Evolutionary conservation across 495 filamentous ascomycete genomes (phyloP), one percentile per base, ranked within the genome.

Genomic region (Aspergillus steynii): DNA sequence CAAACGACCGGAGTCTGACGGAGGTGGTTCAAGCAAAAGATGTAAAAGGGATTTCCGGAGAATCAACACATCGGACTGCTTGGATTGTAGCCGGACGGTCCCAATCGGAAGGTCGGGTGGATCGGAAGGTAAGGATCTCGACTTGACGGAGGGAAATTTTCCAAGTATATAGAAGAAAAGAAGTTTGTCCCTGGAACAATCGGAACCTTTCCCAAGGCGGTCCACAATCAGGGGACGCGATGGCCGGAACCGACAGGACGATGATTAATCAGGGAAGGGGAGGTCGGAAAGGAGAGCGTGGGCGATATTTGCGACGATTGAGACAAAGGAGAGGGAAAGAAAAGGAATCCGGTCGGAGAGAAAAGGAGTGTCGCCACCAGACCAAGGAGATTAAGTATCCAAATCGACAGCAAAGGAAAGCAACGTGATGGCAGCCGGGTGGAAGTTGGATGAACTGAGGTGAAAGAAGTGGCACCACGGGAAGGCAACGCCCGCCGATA

Each of bases 41-140:
- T 55, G n/a, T 31, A 52, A 5, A 15, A 52, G 5, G 50, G 1
- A 14, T 25, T 15, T 37, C 14, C 28, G 54, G 20, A 45, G 26
- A 56, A 37, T 56, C 42, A 56, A 47, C 32, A 47, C 65, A 67
- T 67, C 50, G 59, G 65, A 55, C n/a, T 37, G 54, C 27, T 29
- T 47, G 5, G 15, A 46, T 15, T 42, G 37, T 42, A 15, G 51
- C 8, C 15, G 29, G 5, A 37, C 29, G 15, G 29, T 9, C 48
- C 20, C 20, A 6, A 27, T 6, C 48, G 48, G 48, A 4, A 7
- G 48, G 27, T 9, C 5, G 4, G 9, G 48, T 7, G 48, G 48
- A 50, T 29, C 8, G 27, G 15, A 9, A 26, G 48, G 48, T 5
- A 6, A 50, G 6, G 20, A 14, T 14, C 27, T 28, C 20, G 20